phyloP scores from a whole-genome alignment of 176 grass and related monocot genomes.

The Juncus inflexus region DNA sequence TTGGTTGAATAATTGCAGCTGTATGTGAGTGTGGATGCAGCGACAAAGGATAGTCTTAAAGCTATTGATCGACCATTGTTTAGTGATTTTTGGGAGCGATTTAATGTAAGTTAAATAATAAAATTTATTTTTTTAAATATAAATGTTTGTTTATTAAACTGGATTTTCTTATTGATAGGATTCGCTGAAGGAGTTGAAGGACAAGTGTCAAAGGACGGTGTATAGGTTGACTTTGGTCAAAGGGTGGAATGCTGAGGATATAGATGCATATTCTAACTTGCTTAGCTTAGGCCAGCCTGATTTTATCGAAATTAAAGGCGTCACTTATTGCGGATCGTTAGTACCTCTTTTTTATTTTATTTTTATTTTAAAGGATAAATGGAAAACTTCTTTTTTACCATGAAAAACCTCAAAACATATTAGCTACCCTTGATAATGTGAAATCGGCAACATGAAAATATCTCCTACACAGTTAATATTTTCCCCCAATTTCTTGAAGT shows the following conservation, averaged over 20 bases:
- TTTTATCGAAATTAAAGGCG: slow-evolving; percentile 97
- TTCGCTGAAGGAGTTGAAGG: slow-evolving; percentile 72
- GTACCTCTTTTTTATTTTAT: slow-evolving; percentile 24
- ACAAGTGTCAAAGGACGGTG: slow-evolving; percentile 85
- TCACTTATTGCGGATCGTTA: slow-evolving; percentile 97
- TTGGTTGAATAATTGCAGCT: slow-evolving; percentile 49
- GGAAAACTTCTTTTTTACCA: no score
- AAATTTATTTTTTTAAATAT: neutral
- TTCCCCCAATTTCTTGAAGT: no score
- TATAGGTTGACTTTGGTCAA: slow-evolving; percentile 95
- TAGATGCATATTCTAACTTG: slow-evolving; percentile 85
- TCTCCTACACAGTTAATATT: no score
- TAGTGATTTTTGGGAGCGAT: slow-evolving; percentile 95
- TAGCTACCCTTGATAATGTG: no score
- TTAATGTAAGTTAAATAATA: slow-evolving; percentile 53
- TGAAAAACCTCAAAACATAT: no score
- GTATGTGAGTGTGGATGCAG: slow-evolving; percentile 92
- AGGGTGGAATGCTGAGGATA: slow-evolving; percentile 93
- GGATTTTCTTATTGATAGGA: slow-evolving; percentile 37
- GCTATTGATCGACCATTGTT: slow-evolving; percentile 93
- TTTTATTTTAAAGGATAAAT: neutral
- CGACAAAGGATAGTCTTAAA: slow-evolving; percentile 92
- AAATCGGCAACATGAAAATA: no score
- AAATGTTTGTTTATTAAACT: slow-evolving; percentile 8
- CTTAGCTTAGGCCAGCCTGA: slow-evolving; percentile 73